phyloP scores from a whole-genome alignment of 2,329 filamentous ascomycete species.

The Aspergillus sp. region DNA sequence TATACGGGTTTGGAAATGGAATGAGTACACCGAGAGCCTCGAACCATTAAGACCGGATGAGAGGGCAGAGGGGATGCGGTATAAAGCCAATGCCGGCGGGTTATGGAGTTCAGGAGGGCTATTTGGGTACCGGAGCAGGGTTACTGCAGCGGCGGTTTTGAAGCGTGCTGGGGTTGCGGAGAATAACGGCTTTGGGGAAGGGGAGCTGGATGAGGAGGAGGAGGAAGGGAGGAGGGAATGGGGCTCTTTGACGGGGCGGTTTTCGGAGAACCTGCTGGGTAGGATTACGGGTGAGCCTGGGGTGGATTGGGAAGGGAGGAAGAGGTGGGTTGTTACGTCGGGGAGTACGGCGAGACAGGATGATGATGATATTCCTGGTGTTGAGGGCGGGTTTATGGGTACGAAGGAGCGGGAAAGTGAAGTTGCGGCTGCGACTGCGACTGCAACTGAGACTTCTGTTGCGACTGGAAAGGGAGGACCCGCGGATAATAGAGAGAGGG shows the following conservation, averaged over 20 bases:
- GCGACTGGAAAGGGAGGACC: not conserved
- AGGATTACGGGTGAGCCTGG: constrained; percentile 49
- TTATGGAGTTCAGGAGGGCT: constrained; percentile 54
- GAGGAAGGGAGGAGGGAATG: constrained; percentile 52
- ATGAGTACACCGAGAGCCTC: constrained; percentile 36
- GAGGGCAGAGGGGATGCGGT: constrained; percentile 50
- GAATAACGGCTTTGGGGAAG: constrained; percentile 12
- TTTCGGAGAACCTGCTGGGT: constrained; percentile 51
- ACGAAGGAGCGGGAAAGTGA: constrained; percentile 18
- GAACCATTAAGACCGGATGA: constrained; percentile 33
- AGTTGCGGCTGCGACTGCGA: not conserved
- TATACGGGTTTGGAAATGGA: constrained; percentile 58
- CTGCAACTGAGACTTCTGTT: not conserved
- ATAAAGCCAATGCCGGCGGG: constrained; percentile 56
- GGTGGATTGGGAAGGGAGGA: constrained; percentile 38
- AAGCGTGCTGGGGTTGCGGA: constrained; percentile 12
- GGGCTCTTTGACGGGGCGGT: constrained; percentile 51
- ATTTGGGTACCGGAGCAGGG: constrained; percentile 41
- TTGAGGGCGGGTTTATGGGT: constrained; percentile 30
- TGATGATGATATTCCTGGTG: constrained; percentile 59
- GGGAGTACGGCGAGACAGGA: constrained; percentile 58
- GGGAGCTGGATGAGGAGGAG: constrained; percentile 27
- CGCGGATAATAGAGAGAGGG: constrained; percentile 38
- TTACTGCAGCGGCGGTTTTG: constrained; percentile 15
- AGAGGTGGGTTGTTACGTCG: constrained; percentile 57